Evolutionary conservation across 495 filamentous ascomycete genomes (phyloP), one percentile per base, ranked within the genome.

Genomic region (Chaetomium cochliodes): DNA sequence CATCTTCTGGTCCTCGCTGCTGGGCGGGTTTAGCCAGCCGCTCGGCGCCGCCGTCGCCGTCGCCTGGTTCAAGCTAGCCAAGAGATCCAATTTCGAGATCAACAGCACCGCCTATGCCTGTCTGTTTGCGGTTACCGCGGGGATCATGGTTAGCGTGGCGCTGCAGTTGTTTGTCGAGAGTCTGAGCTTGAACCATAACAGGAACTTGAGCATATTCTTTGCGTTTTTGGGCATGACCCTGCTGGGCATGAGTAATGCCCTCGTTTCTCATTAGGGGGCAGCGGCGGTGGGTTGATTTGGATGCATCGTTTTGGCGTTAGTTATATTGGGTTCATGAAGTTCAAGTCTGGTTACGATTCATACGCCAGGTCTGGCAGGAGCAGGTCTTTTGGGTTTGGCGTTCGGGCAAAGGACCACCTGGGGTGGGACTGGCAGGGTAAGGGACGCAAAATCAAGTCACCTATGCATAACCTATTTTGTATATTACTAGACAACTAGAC

Each of bases 61-160:
- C 5, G 71, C 91, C 7, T 96, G 91, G 90, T 90, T 97, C 69
- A 85, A 85, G 73, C 69, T 85, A 54, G 81, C 86, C 8, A 74
- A 80, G 5, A 76, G 78, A 13, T 76, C 73, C 5, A 70, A 88
- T 12, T 77, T 85, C 4, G 77, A 73, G 5, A 83, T 87, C 0
- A 85, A 87, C 16, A 85, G 86, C 73, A 88, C 81, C 8, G 88
- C 91, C 0, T 98, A 98, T 73, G 94, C 91, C 3, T 85, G 86
- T 47, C 87, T 98, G 79, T 98, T 98, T 75, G 91, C 93, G 22
- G 81, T 87, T 22, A 97, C 92, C 0, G 89, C 93, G 0, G 94
- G 94, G 1, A 93, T 98, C 63, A 98, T 98, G 94, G 87, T 90
- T 33, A 92, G 86, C 62, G 94, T 98, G 33, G 92, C 88, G 7